Base-by-base conservation (phyloP, 2,329 filamentous ascomycete species). In the Aspergillus niger region DNA sequence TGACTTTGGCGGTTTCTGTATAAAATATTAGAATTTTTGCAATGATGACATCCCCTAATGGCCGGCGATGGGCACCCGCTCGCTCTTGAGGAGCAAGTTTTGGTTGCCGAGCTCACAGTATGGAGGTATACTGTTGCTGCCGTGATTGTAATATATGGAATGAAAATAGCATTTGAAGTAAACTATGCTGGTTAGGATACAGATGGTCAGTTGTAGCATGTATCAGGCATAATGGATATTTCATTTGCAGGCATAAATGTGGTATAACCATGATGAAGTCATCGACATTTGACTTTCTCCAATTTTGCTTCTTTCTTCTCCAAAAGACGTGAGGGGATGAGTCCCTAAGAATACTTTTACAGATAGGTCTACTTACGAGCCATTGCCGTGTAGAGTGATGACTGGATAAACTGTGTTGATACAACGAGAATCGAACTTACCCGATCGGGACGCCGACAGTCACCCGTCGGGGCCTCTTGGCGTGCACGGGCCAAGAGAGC, bases 11-110 rank as follows among this genome's bases (percentile, higher is more conserved):
- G 57, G 44, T 43, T 58, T 59, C 43, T 61, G 63, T 67, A 65
- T 64, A 67, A 58, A 61, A 58, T 43, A 64, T 56, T 66, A 66
- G 63, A 65, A 36, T 36, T 36, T 62, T 58, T 60, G 51, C 58
- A 66, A 63, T 65, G 60, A 65, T 65, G 64, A 60, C 62, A 60
- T 61, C 64, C 52, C 58, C 54, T 60, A 36, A 38, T 55, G 28
- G 48, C 44, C 54, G 60, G 53, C 51, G 44, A 49, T 26, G 44
- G 24, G 32, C 32, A 13, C 17, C 10, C 24, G 22, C 22, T 49
- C 24, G 44, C 39, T 36, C 32, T 36, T 36, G 32, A 36, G 32
- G 39, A 20, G 39, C 39, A 43, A 2, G 17, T 8, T 20, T 39
- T 43, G 39, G 32, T 36, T 13, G 32, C 32, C 32, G 13, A 13